Evolutionary conservation across 169 alveolate species (phyloP).

Genomic region (Cystoisospora suis): DNA sequence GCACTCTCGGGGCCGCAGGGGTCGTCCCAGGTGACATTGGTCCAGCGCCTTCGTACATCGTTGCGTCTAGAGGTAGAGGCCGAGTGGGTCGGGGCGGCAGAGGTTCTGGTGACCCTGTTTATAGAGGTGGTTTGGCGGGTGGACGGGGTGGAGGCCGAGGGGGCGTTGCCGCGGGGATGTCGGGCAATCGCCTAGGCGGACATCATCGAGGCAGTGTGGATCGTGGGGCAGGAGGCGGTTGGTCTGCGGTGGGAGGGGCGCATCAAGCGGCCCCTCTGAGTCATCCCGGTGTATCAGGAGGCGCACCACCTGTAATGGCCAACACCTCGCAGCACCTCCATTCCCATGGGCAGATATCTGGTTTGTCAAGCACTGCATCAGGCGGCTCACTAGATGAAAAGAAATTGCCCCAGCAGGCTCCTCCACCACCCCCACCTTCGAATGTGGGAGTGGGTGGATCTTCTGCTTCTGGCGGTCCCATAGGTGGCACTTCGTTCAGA

Average conservation of each 20-base stretch:
- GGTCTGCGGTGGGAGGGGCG: background rate
- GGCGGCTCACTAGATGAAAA: too few relatives aligned
- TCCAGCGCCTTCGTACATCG: background rate
- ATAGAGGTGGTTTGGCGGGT: too few relatives aligned
- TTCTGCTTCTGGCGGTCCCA: background rate
- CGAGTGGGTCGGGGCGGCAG: conserved; percentile 26
- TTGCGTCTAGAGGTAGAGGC: conserved; percentile 12
- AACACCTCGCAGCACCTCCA: too few relatives aligned
- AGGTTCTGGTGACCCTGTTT: background rate
- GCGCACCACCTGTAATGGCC: background rate
- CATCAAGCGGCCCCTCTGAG: background rate
- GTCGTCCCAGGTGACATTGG: too few relatives aligned
- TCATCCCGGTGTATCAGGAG: background rate
- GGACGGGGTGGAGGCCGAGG: background rate
- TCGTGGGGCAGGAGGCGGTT: background rate
- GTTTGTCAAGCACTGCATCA: too few relatives aligned
- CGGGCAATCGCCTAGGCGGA: background rate
- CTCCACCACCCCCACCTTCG: background rate
- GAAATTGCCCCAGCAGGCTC: conserved; percentile 33
- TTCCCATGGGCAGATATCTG: too few relatives aligned
- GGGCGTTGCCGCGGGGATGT: background rate
- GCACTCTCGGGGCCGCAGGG: too few relatives aligned
- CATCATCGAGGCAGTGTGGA: too few relatives aligned
- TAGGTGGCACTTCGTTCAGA: conserved; percentile 10
- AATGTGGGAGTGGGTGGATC: background rate